phyloP scores from a whole-genome alignment of 148 eudicot genomes.

The Rhododendron vialii region DNA sequence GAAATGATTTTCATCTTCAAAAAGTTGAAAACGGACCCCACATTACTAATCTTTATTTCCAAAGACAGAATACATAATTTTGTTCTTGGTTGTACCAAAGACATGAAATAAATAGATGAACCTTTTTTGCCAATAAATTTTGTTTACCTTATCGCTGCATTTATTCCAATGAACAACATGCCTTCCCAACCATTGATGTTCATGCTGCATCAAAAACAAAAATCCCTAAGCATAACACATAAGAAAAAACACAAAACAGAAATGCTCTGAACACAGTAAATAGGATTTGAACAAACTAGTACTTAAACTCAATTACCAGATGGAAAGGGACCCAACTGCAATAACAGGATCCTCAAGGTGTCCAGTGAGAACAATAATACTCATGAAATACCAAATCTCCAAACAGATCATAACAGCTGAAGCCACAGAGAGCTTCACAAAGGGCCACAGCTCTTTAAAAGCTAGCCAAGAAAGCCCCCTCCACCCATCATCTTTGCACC shows the following conservation, averaged over 20 bases:
- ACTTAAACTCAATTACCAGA: constrained; percentile 43
- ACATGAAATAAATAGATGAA: not conserved
- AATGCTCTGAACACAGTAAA: not conserved
- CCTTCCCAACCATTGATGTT: constrained; percentile 98
- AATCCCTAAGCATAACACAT: not conserved
- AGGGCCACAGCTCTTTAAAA: constrained; percentile 73
- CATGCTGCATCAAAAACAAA: constrained; percentile 56
- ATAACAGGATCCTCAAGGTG: constrained; percentile 81
- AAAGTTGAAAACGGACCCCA: not conserved
- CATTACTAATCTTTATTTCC: not conserved
- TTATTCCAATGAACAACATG: constrained; percentile 88
- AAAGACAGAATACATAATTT: not conserved
- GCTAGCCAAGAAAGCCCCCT: constrained; percentile 78
- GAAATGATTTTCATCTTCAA: not conserved
- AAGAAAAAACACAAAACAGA: not conserved
- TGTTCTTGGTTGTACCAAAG: not conserved
- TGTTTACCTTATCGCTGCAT: constrained; percentile 82
- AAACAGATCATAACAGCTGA: constrained; percentile 93
- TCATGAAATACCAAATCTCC: constrained; percentile 97
- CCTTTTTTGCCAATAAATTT: not conserved
- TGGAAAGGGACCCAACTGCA: constrained; percentile 91
- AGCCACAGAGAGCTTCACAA: constrained; percentile 65
- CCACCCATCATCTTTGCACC: constrained; percentile 90
- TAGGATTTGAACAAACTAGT: not conserved
- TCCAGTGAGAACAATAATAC: constrained; percentile 92